Conservation (phyloP, 225 moss, liverwort and hornwort species). For the Climacium dendroides region DNA sequence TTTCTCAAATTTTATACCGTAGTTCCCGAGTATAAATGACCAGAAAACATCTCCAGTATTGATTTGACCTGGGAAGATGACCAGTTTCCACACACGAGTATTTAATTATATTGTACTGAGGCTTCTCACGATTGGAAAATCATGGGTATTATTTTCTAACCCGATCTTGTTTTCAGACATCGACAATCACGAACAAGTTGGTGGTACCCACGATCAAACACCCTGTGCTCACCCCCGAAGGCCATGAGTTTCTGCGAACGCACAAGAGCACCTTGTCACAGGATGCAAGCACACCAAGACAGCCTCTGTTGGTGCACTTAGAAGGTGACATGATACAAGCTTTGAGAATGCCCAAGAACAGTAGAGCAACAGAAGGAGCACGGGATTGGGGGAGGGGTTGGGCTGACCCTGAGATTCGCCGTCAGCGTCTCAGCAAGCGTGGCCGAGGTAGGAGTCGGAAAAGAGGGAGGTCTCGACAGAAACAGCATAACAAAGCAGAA, state of each 20-base stretch:
- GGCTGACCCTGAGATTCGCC: slow-evolving; percentile 48
- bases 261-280: slow-evolving; percentile 7
- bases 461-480: slow-evolving; percentile 20
- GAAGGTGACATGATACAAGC: slow-evolving; percentile 70
- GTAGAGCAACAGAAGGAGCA: not conserved
- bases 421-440: slow-evolving; percentile 28
- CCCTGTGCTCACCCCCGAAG: slow-evolving; percentile 29
- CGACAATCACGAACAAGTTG: slow-evolving; percentile 32
- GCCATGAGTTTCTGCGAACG: slow-evolving; percentile 26
- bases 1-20: not conserved
- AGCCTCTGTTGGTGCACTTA: slow-evolving; percentile 16
- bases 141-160: not conserved
- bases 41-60: not conserved
- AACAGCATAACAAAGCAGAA: slow-evolving; percentile 10
- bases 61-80: not conserved
- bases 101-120: not conserved
- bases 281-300: not conserved
- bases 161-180: slow-evolving; percentile 3
- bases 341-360: slow-evolving; percentile 18
- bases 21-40: not conserved
- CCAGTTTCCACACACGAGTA: not conserved
- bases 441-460: slow-evolving; percentile 14
- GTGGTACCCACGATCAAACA: slow-evolving; percentile 34
- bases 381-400: slow-evolving; percentile 54
- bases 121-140: not conserved